A percentile compares a stretch with the other conserved stretches of the same genome.
These are phyloP conservation scores for Daucus carota DNA, from an alignment of 129 eudicot genomes.

Conservation along the genomic window DNA sequence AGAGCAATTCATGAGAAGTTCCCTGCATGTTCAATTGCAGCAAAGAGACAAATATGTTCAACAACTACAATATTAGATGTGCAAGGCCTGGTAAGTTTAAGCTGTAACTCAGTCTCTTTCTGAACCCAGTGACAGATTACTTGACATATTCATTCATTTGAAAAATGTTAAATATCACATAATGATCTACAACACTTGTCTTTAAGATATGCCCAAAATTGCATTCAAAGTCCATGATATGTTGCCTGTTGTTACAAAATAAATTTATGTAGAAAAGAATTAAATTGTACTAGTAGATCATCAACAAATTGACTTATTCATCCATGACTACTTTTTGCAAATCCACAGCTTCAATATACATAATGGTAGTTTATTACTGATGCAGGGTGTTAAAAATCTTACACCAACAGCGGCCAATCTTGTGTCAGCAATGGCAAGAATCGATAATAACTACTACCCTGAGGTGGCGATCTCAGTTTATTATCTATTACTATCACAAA, in stretches of 20 bases:
- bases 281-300: background rate
- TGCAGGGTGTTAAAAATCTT: slow-evolving; percentile 81
- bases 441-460: slow-evolving; percentile 71
- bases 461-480: slow-evolving; percentile 41
- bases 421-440: slow-evolving; percentile 69
- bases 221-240: background rate
- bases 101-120: background rate
- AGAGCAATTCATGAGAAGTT: slow-evolving; percentile 64
- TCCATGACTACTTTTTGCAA: slow-evolving; percentile 3
- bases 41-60: slow-evolving; percentile 64
- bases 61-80: slow-evolving; percentile 83
- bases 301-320: background rate
- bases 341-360: background rate
- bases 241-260: background rate
- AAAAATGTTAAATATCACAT: background rate
- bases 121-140: background rate
- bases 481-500: background rate
- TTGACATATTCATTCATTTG: background rate
- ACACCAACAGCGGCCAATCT: slow-evolving; percentile 65
- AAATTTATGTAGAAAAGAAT: too few species aligned
- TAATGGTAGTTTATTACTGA: slow-evolving; percentile 7
- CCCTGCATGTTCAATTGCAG: slow-evolving; percentile 88
- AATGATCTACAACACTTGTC: background rate
- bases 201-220: background rate
- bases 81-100: slow-evolving; percentile 73